A percentile compares a stretch with the other conserved stretches of the same genome.
Evolutionary conservation across 345 rosid genomes (phyloP).

Genomic region (Turritis glabra): DNA sequence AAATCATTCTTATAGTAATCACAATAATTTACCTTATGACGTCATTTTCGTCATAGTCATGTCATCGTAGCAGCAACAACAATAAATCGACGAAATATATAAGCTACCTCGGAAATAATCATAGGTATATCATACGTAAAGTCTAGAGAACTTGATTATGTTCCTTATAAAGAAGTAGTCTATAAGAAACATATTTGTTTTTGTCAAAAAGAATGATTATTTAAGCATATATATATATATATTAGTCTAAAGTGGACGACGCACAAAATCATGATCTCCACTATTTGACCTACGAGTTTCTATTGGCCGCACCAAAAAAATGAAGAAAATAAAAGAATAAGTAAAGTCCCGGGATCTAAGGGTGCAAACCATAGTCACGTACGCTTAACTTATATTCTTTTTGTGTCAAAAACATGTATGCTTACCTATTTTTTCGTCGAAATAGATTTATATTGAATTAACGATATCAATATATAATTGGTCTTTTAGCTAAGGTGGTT

Average conservation of each 20-base stretch:
- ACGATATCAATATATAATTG: too few relatives aligned
- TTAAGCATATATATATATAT: not conserved
- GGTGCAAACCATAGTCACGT: not conserved
- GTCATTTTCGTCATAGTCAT: not conserved
- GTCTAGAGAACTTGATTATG: not conserved
- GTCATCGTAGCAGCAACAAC: not conserved
- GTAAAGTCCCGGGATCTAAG: not conserved
- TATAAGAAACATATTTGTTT: not conserved
- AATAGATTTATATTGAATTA: too few relatives aligned
- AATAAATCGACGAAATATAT: not conserved
- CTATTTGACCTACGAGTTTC: not conserved
- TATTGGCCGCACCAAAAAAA: not conserved
- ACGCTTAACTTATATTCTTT: too few relatives aligned
- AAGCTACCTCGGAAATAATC: not conserved
- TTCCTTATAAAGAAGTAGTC: not conserved
- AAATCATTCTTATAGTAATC: not conserved
- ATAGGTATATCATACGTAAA: not conserved
- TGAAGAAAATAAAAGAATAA: not conserved
- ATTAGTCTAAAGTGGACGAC: not conserved
- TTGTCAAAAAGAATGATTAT: not conserved
- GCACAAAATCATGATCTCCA: conserved; percentile 11
- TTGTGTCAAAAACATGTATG: too few relatives aligned
- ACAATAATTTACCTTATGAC: not conserved
- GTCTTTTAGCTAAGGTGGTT: too few relatives aligned
- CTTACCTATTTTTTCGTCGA: too few relatives aligned